A percentile compares a stretch with the other conserved stretches of the same genome.
Conservation (phyloP, 345 rosid species). For the thale cress (Arabidopsis thaliana) region DNA sequence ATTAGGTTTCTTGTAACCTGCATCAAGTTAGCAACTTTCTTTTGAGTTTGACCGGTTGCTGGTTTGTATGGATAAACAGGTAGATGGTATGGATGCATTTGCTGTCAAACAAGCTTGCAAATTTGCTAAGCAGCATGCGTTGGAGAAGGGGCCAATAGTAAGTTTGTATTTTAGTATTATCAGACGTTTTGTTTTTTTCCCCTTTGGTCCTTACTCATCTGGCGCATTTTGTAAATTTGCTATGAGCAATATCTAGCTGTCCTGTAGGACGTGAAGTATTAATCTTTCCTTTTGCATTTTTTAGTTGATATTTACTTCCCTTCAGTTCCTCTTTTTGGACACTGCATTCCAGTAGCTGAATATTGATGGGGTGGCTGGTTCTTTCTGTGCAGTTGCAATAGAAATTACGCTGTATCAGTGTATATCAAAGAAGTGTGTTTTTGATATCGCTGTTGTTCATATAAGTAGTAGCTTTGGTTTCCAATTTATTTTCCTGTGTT, state of each 20-base stretch:
- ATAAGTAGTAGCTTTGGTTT: neutral
- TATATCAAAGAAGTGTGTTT: conserved; percentile 7
- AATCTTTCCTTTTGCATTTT: neutral
- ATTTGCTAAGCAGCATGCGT: conserved; percentile 86
- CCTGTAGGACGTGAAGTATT: neutral
- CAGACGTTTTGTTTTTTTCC: neutral
- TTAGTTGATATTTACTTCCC: neutral
- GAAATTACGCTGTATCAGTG: neutral
- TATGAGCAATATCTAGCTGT: conserved; percentile 11
- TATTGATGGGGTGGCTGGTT: neutral
- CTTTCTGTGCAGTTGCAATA: neutral
- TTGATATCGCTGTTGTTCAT: conserved; percentile 5
- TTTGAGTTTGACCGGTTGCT: neutral
- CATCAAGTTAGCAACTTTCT: neutral
- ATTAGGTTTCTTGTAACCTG: neutral
- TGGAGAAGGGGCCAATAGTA: conserved; percentile 96
- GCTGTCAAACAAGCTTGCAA: conserved; percentile 98
- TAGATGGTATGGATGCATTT: conserved; percentile 97
- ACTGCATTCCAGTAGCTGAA: conserved; percentile 4
- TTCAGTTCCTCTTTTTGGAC: conserved; percentile 10
- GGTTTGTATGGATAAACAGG: conserved; percentile 49
- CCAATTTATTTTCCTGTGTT: neutral
- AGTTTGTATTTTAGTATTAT: conserved; percentile 42
- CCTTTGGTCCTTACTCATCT: neutral
- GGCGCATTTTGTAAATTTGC: neutral